Percentiles rank a stretch among this genome's conserved stretches.
These are phyloP conservation scores for Tricholoma bakamatsutake DNA, from an alignment of 768 basidiomycete genomes.

Conservation along the genomic window DNA sequence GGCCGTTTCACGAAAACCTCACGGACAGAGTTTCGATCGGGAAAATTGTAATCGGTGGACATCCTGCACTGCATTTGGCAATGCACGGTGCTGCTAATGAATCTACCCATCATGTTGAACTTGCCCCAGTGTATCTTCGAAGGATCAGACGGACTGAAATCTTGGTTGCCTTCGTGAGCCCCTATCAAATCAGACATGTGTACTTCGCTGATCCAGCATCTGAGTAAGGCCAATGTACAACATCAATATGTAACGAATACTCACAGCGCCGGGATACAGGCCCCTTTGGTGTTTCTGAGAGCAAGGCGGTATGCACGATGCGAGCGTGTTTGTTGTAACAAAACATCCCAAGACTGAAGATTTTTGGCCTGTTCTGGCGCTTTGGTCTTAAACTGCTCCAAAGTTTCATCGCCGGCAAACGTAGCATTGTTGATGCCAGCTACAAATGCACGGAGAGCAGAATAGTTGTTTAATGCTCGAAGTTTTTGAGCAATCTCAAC, in stretches of 20 bases:
- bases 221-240: conserved; percentile 7
- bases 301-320: conserved; percentile 92
- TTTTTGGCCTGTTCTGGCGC: conserved; percentile 69
- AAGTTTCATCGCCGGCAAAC: conserved; percentile 69
- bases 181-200: conserved; percentile 87
- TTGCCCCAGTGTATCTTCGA: conserved; percentile 92
- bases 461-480: conserved; percentile 86
- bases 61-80: conserved; percentile 73
- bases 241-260: conserved; percentile 16
- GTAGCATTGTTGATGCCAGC: conserved; percentile 87
- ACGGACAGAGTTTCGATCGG: conserved; percentile 45
- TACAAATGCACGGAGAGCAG: conserved; percentile 87
- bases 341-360: conserved; percentile 76
- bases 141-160: conserved; percentile 59
- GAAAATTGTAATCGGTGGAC: conserved; percentile 54
- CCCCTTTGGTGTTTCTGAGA: conserved; percentile 75
- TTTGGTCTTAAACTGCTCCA: conserved; percentile 64
- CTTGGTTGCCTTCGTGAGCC: conserved; percentile 79
- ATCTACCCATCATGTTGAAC: conserved; percentile 87
- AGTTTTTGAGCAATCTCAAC: conserved; percentile 78
- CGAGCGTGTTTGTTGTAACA: conserved; percentile 75
- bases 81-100: conserved; percentile 69
- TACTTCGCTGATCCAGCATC: conserved; percentile 61
- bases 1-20: conserved; percentile 49
- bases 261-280: conserved; percentile 83